A percentile compares a stretch with the other conserved stretches of the same genome.
Evolutionary conservation across 73 alveolate genomes (phyloP).

Genomic region (Symbiodinium pilosum): DNA sequence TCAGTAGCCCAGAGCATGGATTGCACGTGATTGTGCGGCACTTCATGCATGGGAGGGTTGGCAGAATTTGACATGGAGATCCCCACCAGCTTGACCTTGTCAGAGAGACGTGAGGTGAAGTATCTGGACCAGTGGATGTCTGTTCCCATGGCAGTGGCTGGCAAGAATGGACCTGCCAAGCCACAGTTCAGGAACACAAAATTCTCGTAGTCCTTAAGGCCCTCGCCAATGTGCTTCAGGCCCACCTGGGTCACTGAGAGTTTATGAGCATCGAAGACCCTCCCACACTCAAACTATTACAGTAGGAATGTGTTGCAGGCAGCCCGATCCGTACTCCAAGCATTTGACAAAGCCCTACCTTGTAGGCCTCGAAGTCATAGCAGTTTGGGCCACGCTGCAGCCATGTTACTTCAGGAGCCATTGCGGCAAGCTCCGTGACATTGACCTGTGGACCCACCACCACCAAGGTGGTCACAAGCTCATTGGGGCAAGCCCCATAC

Average conservation of each 20-base stretch:
- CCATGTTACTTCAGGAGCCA: not conserved
- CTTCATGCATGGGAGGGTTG: not conserved
- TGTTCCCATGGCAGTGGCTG: not conserved
- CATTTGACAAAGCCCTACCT: no score
- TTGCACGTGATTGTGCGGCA: not conserved
- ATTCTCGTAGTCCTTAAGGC: not conserved
- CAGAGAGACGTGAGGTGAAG: not conserved
- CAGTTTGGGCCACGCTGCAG: not conserved
- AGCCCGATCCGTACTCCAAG: no score
- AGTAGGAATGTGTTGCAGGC: no score
- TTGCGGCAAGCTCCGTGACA: not conserved
- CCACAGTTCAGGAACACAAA: not conserved
- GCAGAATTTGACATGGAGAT: not conserved
- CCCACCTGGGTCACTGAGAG: no score
- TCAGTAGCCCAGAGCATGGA: not conserved
- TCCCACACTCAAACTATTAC: no score
- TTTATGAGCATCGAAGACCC: no score
- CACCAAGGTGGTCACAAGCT: not conserved
- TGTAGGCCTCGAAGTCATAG: slow-evolving; percentile 6
- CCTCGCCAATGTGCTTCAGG: not conserved
- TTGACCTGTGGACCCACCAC: not conserved
- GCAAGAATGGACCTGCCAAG: not conserved
- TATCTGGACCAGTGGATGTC: not conserved
- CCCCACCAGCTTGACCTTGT: not conserved
- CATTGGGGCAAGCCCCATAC: not conserved